A percentile compares a stretch with the other conserved stretches of the same genome.
Conservation (phyloP, 129 eudicot genomes). For the Smallanthus sonchifolius region DNA sequence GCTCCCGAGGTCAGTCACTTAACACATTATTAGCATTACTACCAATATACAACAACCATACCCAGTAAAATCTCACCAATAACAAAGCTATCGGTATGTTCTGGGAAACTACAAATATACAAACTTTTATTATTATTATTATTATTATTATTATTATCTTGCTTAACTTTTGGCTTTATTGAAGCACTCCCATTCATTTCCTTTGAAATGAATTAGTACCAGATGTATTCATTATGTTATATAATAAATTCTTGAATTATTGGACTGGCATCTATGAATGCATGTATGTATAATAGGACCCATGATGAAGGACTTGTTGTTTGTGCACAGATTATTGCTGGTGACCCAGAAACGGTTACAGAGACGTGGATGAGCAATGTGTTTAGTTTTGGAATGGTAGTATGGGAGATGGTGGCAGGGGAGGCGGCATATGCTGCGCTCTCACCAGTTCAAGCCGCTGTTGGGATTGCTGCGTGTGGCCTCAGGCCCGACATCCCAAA, state of each 20-base stretch:
- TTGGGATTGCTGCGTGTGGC: slow-evolving; percentile 98
- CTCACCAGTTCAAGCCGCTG: slow-evolving; percentile 99
- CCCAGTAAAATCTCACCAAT: too few species aligned
- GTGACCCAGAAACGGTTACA: slow-evolving; percentile 90
- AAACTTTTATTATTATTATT: too few species aligned
- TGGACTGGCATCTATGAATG: background rate
- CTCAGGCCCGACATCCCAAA: slow-evolving; percentile 97
- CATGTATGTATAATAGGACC: background rate
- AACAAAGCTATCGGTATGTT: too few species aligned
- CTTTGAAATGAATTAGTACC: background rate
- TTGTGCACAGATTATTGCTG: slow-evolving; percentile 69
- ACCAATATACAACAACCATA: background rate
- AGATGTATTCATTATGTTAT: background rate
- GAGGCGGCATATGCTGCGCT: slow-evolving; percentile 88
- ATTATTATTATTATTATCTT: slow-evolving; percentile 25
- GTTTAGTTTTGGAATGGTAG: slow-evolving; percentile 86
- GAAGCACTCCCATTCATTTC: slow-evolving; percentile 27
- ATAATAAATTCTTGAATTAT: background rate
- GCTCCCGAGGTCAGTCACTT: slow-evolving; percentile 88
- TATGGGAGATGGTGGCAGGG: slow-evolving; percentile 96
- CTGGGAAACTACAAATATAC: too few species aligned
- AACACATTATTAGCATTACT: background rate
- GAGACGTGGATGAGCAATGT: slow-evolving; percentile 99
- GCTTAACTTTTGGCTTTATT: slow-evolving; percentile 30
- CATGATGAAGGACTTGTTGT: background rate